Percentiles rank a stretch among this genome's conserved stretches.
Evolutionary conservation across 106 monocot species (phyloP).

Genomic region (Allium fistulosum): DNA sequence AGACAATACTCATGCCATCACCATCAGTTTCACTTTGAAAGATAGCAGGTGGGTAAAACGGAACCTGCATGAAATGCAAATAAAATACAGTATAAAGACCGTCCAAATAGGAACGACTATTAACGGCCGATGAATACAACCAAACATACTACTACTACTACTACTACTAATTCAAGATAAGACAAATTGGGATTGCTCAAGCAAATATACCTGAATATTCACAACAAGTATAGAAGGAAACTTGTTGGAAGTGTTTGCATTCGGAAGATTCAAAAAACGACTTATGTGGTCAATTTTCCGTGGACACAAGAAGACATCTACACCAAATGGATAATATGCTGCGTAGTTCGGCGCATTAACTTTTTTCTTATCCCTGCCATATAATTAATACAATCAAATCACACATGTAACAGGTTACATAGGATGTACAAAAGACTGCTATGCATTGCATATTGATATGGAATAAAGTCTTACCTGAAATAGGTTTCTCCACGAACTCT

Average conservation of each 20-base stretch:
- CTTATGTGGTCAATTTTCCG: conserved; percentile 93
- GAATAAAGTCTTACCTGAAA: conserved; percentile 35
- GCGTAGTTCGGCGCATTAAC: conserved; percentile 76
- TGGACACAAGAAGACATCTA: conserved; percentile 82
- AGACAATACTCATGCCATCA: conserved; percentile 64
- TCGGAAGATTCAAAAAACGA: conserved; percentile 82
- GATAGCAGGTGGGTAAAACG: conserved; percentile 57
- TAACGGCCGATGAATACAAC: not conserved
- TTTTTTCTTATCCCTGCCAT: conserved; percentile 90
- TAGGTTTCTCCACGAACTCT: conserved; percentile 86
- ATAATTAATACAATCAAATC: not conserved
- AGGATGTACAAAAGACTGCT: not conserved
- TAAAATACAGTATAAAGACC: conserved; percentile 2
- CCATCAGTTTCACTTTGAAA: conserved; percentile 66
- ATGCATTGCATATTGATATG: too few species aligned
- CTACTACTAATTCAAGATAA: too few species aligned
- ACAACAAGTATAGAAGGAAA: conserved; percentile 83
- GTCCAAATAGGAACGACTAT: too few species aligned
- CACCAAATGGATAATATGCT: conserved; percentile 90
- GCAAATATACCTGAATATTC: conserved; percentile 80
- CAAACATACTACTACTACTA: not conserved
- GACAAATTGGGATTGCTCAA: too few species aligned
- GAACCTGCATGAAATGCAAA: conserved; percentile 31
- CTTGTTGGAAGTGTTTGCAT: conserved; percentile 43
- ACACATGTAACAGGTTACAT: not conserved